Conservation (phyloP, 2,329 filamentous ascomycete genomes). For the Pseudocercospora cruenta region DNA sequence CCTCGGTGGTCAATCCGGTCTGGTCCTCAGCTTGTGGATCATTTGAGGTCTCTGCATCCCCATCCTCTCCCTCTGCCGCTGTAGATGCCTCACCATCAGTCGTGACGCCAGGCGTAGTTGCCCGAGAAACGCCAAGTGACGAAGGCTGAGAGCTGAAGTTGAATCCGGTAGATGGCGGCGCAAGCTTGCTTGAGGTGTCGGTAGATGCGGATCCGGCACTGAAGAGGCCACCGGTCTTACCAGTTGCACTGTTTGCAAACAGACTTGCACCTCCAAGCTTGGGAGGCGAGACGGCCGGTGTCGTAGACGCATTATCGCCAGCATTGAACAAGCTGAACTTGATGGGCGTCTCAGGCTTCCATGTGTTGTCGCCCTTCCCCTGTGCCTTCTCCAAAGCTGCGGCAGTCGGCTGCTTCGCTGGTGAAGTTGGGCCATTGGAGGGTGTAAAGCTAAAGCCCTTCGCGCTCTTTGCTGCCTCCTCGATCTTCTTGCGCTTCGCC, state of each 20-base stretch:
- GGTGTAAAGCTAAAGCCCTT: conserved; percentile 30
- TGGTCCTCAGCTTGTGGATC: conserved; percentile 62
- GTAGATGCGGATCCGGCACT: conserved; percentile 21
- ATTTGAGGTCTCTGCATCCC: conserved; percentile 32
- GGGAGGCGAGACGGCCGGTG: conserved; percentile 28
- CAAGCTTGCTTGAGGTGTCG: conserved; percentile 27
- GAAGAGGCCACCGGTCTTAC: conserved; percentile 7
- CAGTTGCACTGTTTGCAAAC: neutral
- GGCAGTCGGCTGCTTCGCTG: conserved; percentile 21
- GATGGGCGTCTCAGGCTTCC: conserved; percentile 53
- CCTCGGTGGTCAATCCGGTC: conserved; percentile 67
- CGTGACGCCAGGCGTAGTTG: conserved; percentile 52
- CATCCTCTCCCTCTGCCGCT: conserved; percentile 34
- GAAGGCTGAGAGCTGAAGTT: conserved; percentile 41
- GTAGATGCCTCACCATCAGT: conserved; percentile 44
- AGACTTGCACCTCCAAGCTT: conserved; percentile 17
- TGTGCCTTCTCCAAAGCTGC: conserved; percentile 29
- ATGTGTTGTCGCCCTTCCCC: conserved; percentile 48
- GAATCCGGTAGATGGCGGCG: conserved; percentile 41
- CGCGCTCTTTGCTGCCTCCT: conserved; percentile 41
- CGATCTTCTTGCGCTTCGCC: conserved; percentile 49
- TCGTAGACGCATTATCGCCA: conserved; percentile 28
- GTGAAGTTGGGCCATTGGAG: conserved; percentile 8
- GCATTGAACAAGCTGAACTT: conserved; percentile 45
- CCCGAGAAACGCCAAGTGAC: conserved; percentile 48